Base-by-base conservation (phyloP, 2,329 filamentous ascomycete genomes). In the Nigrograna mackinnonii region DNA sequence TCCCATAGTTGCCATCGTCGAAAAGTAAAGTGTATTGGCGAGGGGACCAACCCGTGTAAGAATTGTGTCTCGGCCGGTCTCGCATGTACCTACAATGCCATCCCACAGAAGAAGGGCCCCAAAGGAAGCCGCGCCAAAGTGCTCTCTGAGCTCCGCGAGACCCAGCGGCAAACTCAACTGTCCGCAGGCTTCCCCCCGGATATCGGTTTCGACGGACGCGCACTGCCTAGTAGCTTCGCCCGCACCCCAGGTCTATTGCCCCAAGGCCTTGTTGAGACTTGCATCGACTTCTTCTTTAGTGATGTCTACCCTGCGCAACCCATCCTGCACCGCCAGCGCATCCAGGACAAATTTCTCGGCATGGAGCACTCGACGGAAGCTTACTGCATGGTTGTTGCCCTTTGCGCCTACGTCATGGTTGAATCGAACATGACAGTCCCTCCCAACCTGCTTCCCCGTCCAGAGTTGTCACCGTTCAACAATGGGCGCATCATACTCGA, bases 261-360 rank as follows among this genome's bases (percentile, higher is more conserved):
- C 62, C 62, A 71, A 69, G 59, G 75, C 69, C 50, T 82, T 68
- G 61, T 79, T 57, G 64, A 74, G 32, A 65, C 64, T 39, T 84
- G 80, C 57, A 70, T 84, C 44, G 80, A 84, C 33, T 79, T 80
- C 49, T 85, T 80, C 66, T 81, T 83, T 64, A 70, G 75, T 52
- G 75, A 83, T 58, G 75, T 85, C 39, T 85, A 85, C 50, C 80
- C 81, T n/a, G 81, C 81, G 39, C 81, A 83, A 71, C 82, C 82
- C 1, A 73, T 85, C 4, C 64, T 85, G 6, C 78, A 83, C 50
- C 70, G 70, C 28, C 65, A 70, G 46, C 68, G 67, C 39, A 67
- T 75, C 40, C 80, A 80, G 57, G 78, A 82, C 33, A 72, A 72
- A 6, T 70, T 82, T 34, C 70, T 76, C 34, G 71, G 70, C 50